Evolutionary conservation across 176 grass and related monocot species (phyloP), one percentile per base, ranked within the genome.

Genomic region (Pontederia paniculata): DNA sequence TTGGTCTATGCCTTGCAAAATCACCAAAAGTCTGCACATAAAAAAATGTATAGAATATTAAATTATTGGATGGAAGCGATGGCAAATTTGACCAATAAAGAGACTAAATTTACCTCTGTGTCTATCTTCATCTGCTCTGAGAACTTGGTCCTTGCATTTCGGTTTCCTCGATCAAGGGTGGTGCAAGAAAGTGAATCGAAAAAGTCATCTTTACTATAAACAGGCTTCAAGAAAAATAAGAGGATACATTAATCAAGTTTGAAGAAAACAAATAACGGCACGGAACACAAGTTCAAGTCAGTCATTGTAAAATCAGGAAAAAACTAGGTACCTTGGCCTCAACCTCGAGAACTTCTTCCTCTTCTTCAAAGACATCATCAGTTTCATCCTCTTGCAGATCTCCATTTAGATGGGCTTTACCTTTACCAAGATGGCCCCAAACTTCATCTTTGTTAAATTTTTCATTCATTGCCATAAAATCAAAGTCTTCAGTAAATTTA

Each of bases 381-480:
- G 68, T 73, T 70, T 87, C 82, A 54, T 86, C 55, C 45, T 83
- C 82, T 77, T 80, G 71, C 45, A 25, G 60, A 64, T 95, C 76
- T 69, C 21, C 52, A 58, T 57, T 70, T 13, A 67, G 61, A 21
- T 82, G 78, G 42, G 59, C 76, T 49, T 78, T 89, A 22, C 60
- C 80, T 79, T 95, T 95, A 79, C 90, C 85, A 63, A 95, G 84
- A 83, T 95, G 79, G 23, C 76, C 90, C 89, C 90, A 95, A 45
- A 95, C 90, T 86, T 95, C 85, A 72, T 95, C 85, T 74, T 95
- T 95, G 65, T 95, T 95, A 46, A 95, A 95, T 58, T 95, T 95
- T 71, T 95, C 90, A 42, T 95, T 95, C 90, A 95, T 95, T 43
- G 90, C 90, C 70, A 54, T 95, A 58, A 95, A 95, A 86, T 95